Conservation (phyloP, 495 filamentous ascomycete species). For the Penicillium waksmanii region DNA sequence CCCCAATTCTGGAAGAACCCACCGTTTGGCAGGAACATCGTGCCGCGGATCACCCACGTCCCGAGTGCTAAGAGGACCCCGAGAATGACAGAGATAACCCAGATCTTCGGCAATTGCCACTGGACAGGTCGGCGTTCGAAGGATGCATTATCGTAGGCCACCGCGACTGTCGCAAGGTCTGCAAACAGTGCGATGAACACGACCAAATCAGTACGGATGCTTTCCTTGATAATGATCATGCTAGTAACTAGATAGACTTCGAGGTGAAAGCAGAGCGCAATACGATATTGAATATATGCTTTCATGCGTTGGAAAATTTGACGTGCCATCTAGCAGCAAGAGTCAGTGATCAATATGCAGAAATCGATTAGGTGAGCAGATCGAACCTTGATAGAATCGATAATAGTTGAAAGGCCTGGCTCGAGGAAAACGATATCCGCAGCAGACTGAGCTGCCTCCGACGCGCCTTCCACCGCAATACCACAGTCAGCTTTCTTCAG, state of each 20-base stretch:
- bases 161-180: constrained; percentile 73
- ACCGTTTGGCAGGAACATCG: constrained; percentile 66
- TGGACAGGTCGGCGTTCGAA: constrained; percentile 71
- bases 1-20: constrained; percentile 73
- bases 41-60: constrained; percentile 70
- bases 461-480: constrained; percentile 75
- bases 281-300: constrained; percentile 77
- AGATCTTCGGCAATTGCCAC: constrained; percentile 79
- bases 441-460: constrained; percentile 75
- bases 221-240: constrained; percentile 75
- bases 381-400: constrained; percentile 70
- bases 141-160: constrained; percentile 74
- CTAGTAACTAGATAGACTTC: constrained; percentile 74
- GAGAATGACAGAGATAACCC: constrained; percentile 69
- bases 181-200: constrained; percentile 77
- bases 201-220: constrained; percentile 65
- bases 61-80: constrained; percentile 68
- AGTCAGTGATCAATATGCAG: neutral
- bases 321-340: constrained; percentile 45
- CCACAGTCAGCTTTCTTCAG: constrained; percentile 88
- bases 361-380: neutral
- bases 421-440: constrained; percentile 78
- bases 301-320: constrained; percentile 84
- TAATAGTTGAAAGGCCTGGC: constrained; percentile 71
- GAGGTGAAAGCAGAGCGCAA: constrained; percentile 73